Conservation (phyloP, 1,139 yeast genomes). For the Wickerhamomyces sp. region DNA sequence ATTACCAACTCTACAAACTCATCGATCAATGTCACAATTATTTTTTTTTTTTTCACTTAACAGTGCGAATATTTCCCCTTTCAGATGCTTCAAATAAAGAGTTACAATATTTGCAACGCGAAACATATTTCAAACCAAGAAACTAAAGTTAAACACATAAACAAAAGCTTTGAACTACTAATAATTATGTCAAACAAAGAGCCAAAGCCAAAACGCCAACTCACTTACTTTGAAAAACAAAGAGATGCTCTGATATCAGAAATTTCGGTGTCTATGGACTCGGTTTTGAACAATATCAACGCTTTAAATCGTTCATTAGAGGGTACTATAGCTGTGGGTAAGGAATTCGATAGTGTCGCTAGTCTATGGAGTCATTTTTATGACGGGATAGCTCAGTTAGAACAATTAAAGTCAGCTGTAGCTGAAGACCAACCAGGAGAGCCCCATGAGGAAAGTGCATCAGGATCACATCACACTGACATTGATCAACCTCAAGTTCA, state of each 20-base stretch:
- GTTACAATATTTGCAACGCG: too few relatives aligned
- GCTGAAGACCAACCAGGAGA: background rate
- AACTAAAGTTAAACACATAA: background rate
- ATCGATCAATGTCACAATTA: background rate
- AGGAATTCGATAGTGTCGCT: slow-evolving; percentile 49
- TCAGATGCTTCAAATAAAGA: too few relatives aligned
- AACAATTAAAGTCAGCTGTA: slow-evolving; percentile 10
- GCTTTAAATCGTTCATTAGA: slow-evolving; percentile 47
- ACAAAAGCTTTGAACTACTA: background rate
- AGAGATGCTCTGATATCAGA: slow-evolving; percentile 38
- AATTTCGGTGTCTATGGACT: slow-evolving; percentile 42
- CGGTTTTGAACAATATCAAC: slow-evolving; percentile 44
- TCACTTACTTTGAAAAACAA: slow-evolving; percentile 38
- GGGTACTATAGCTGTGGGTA: slow-evolving; percentile 48
- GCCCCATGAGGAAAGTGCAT: background rate
- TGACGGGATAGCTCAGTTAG: slow-evolving; percentile 31
- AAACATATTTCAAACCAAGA: too few relatives aligned
- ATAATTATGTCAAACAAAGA: background rate
- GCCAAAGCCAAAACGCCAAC: slow-evolving; percentile 5
- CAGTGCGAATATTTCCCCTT: too few relatives aligned
- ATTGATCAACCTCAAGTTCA: background rate
- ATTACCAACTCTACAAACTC: too few relatives aligned
- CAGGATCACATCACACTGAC: background rate
- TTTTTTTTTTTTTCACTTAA: too few relatives aligned
- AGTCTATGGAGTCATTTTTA: slow-evolving; percentile 48